A percentile compares a stretch with the other conserved stretches of the same genome.
Evolutionary conservation across 1,284 basidiomycete genomes (phyloP).

Genomic region (Cutaneotrichosporon cutaneum): DNA sequence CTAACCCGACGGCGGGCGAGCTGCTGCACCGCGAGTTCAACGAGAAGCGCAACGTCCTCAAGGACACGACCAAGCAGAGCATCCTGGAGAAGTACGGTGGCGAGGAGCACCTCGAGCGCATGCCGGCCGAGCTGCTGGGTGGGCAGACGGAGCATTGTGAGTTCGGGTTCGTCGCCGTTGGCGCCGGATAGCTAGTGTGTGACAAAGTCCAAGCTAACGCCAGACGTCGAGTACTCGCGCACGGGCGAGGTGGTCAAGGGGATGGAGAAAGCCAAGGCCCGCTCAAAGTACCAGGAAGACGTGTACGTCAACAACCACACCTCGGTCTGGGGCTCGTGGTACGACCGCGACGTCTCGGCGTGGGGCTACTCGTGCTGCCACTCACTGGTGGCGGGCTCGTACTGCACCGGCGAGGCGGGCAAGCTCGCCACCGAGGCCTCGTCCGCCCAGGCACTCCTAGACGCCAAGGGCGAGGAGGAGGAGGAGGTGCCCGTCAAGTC

Average conservation of each 20-base stretch:
- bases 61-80: constrained; percentile 79
- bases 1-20: constrained; percentile 94
- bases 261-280: constrained; percentile 76
- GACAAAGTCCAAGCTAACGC: constrained; percentile 2
- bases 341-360: constrained; percentile 64
- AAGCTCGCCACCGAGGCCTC: constrained; percentile 74
- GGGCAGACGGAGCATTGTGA: constrained; percentile 90
- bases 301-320: constrained; percentile 94
- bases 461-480: constrained; percentile 41
- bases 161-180: constrained; percentile 13
- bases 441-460: constrained; percentile 66
- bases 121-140: constrained; percentile 79
- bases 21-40: constrained; percentile 85
- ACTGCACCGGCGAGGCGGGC: constrained; percentile 87
- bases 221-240: constrained; percentile 89
- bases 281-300: constrained; percentile 93
- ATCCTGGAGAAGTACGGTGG: constrained; percentile 92
- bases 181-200: too few relatives aligned
- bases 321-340: constrained; percentile 94
- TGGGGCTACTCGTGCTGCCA: constrained; percentile 99
- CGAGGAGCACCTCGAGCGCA: constrained; percentile 77
- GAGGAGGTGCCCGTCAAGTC: constrained; percentile 35
- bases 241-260: constrained; percentile 90
- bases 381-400: constrained; percentile 77
- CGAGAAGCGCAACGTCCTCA: constrained; percentile 87